phyloP scores from a whole-genome alignment of 768 basidiomycete genomes.

The Saitozyma sp. region DNA sequence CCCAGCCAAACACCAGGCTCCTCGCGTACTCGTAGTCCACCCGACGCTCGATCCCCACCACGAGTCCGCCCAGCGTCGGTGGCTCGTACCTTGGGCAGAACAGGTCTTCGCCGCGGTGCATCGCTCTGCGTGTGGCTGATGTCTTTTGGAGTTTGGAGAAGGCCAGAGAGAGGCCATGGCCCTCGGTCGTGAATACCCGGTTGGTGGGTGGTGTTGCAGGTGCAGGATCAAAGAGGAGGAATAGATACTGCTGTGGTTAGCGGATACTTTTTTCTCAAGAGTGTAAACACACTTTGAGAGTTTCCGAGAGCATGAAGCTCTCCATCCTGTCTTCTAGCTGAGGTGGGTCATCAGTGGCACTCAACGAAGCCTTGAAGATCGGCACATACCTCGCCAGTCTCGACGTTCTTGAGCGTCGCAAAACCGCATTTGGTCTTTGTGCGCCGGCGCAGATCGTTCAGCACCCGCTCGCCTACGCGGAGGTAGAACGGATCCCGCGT shows the following conservation, averaged over 20 bases:
- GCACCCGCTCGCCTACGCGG: slow-evolving; percentile 79
- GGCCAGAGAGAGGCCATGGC: slow-evolving; percentile 76
- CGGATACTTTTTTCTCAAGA: slow-evolving; percentile 11
- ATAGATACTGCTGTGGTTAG: slow-evolving; percentile 71
- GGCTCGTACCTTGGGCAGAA: slow-evolving; percentile 66
- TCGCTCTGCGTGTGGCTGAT: slow-evolving; percentile 62
- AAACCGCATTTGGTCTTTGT: slow-evolving; percentile 85
- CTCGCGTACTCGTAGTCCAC: slow-evolving; percentile 79
- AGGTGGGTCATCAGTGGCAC: slow-evolving; percentile 51
- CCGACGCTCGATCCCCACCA: slow-evolving; percentile 69
- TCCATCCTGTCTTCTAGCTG: slow-evolving; percentile 93
- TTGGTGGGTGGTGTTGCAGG: slow-evolving; percentile 76
- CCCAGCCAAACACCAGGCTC: slow-evolving; percentile 60
- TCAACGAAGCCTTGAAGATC: neutral
- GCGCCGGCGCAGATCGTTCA: slow-evolving; percentile 71
- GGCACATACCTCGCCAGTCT: slow-evolving; percentile 51
- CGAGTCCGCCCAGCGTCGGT: slow-evolving; percentile 55
- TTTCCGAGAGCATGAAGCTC: slow-evolving; percentile 90
- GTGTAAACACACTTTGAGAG: slow-evolving; percentile 66
- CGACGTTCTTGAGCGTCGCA: slow-evolving; percentile 74
- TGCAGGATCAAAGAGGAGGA: slow-evolving; percentile 73
- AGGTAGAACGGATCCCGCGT: slow-evolving; percentile 91
- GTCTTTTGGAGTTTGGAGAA: slow-evolving; percentile 60
- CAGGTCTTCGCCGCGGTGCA: slow-evolving; percentile 32
- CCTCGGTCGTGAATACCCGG: slow-evolving; percentile 92